Base-by-base conservation (phyloP, 2,329 filamentous ascomycete genomes). In the Chaetomiaceae sp. region DNA sequence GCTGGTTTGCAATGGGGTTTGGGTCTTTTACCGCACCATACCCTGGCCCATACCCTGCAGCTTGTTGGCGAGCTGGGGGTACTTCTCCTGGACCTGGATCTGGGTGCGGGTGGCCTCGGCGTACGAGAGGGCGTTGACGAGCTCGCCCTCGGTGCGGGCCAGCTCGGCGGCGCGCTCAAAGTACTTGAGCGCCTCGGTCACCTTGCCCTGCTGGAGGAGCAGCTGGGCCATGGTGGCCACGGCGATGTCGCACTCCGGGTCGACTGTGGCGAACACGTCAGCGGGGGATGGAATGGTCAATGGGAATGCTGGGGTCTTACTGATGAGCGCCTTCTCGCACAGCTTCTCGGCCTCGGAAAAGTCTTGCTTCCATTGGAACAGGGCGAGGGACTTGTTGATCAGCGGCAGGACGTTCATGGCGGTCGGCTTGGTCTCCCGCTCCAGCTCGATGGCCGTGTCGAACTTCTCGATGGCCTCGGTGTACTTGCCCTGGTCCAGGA, bases 361-460 rank as follows among this genome's bases (percentile, higher is more conserved):
- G 71, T 97, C 92, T 64, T 95, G 87, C 78, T 96, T 97, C 87
- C 91, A 96, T 69, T 99, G 93, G 81, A 96, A 97, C 41, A 97
- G 77, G 12, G 92, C 90, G 23, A 99, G 80, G 5, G 93, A 91
- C 77, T 99, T 99, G 82, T 99, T 99, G 73, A 99, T 97, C 44
- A 99, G 77, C 13, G 93, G 93, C 57, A 99, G 75, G 25, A 99
- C 93, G 64, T 99, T 99, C 86, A 99, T 97, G 55, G 89, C 87
- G 70, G 93, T 85, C 13, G 91, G 91, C 75, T 95, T 95, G 58
- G 83, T 85, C 70, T 89, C 84, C 77, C 93, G 95, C 80, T 99
- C 93, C 86, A 97, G 92, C 67, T 97, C 91, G 59, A 97, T 91
- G n/a, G 93, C 93, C 21, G 85, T 93, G 69, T 99, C 93, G 65